Evolutionary conservation across 2,329 filamentous ascomycete species (phyloP), one percentile per base, ranked within the genome.

Genomic region (Sporothrix euskadiensis): DNA sequence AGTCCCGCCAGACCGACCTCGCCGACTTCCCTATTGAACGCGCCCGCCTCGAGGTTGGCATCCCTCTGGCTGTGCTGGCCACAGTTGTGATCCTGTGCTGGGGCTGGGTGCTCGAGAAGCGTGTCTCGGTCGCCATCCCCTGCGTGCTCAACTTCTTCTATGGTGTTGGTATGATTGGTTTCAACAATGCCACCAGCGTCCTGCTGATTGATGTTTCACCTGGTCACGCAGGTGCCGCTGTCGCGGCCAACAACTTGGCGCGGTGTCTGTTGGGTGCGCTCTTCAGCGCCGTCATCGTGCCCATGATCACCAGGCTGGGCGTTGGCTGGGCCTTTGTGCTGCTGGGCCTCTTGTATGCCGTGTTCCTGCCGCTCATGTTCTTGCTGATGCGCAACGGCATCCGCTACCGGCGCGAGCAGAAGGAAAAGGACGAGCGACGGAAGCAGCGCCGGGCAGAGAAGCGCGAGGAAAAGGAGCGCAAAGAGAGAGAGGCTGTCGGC

Each of bases 191-290:
- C 4, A 80, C 84, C 49, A 88, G 83, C 71, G 83, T 85, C 0
- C 79, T 90, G 59, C 81, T 90, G 1, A 83, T 89, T 3, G 88
- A 90, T 75, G 82, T 90, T 8, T 85, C 88, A 73, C 87, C 86
- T 0, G 81, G 82, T 0, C 83, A 82, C 22, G 84, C 87, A 0
- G 86, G 85, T 0, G 85, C 86, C 0, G 88, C 87, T 0, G 86
- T 86, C 0, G 88, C 88, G 0, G 84, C 87, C 0, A 88, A 87
- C 74, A 90, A 90, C 74, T 77, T 90, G 16, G 83, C 85, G 0
- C 79, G 88, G 4, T 90, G 88, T 72, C 78, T 87, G 3, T 77
- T 90, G 1, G 88, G 87, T 0, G 88, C 88, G 0, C 84, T 82
- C 0, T 84, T 84, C 1, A 86, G 83, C 19, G 87, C 86, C 0